Evolutionary conservation across 129 eudicot genomes (phyloP).

Genomic region (Tanacetum coccineum): DNA sequence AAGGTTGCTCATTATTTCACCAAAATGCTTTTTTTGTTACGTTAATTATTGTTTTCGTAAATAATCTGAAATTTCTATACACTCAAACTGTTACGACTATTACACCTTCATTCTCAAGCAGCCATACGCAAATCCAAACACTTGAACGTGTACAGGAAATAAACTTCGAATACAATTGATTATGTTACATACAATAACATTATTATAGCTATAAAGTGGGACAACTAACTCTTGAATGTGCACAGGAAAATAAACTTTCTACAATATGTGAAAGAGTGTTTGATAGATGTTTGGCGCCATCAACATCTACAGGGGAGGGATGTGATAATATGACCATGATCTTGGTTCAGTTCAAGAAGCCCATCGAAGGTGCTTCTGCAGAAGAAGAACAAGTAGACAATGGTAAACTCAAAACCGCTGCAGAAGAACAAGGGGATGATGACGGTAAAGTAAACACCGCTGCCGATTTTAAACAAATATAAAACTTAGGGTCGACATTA

Average conservation of each 20-base stretch:
- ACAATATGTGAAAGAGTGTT: conserved; percentile 72
- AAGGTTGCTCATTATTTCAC: too few species aligned
- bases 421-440: conserved; percentile 14
- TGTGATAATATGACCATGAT: conserved; percentile 99
- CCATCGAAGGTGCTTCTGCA: conserved; percentile 24
- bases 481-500: too few species aligned
- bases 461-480: too few species aligned
- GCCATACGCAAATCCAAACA: too few species aligned
- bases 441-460: too few species aligned
- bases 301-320: conserved; percentile 97
- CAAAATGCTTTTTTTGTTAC: too few species aligned
- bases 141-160: too few species aligned
- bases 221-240: not conserved
- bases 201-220: not conserved
- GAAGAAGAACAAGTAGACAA: conserved; percentile 11
- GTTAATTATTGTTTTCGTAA: too few species aligned
- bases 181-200: not conserved
- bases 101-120: too few species aligned
- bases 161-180: too few species aligned
- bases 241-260: conserved; percentile 84
- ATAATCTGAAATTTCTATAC: too few species aligned
- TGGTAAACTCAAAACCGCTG: conserved; percentile 25
- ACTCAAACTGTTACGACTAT: too few species aligned
- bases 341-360: conserved; percentile 79
- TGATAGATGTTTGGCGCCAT: conserved; percentile 80